Evolutionary conservation across 2,329 filamentous ascomycete genomes (phyloP).

Genomic region (Simplicillium sp.): DNA sequence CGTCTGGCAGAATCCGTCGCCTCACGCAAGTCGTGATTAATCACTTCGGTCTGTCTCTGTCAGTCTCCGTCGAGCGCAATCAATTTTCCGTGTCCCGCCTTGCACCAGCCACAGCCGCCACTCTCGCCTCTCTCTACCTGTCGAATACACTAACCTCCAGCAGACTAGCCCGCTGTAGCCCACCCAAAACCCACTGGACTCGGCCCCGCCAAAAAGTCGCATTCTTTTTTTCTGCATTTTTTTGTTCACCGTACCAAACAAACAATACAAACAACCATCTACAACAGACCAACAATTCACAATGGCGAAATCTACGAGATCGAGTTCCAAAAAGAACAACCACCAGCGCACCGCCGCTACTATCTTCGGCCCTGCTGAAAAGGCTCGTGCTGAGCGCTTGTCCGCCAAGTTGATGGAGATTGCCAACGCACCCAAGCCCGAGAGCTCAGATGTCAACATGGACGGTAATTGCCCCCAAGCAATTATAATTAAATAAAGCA

Average conservation of each 20-base stretch:
- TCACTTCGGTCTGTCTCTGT: no score
- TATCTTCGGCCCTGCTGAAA: conserved; percentile 77
- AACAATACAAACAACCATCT: not conserved
- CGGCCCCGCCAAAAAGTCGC: not conserved
- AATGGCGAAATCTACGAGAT: conserved; percentile 84
- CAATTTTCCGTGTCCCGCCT: no score
- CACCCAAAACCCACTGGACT: not conserved
- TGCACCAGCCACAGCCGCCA: no score
- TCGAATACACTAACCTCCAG: no score
- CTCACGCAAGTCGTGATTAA: no score
- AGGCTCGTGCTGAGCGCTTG: conserved; percentile 70
- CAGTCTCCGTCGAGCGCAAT: no score
- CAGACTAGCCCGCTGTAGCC: no score
- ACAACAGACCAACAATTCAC: conserved; percentile 16
- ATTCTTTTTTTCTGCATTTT: not conserved
- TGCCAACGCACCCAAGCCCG: conserved; percentile 66
- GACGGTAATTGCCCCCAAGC: conserved; percentile 20
- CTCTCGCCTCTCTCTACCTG: no score
- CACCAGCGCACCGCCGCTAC: conserved; percentile 68
- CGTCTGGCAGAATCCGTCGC: no score
- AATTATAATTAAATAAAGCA: not conserved
- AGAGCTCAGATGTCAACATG: conserved; percentile 39
- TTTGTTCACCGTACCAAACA: not conserved
- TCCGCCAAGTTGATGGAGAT: conserved; percentile 79
- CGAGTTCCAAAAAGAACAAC: conserved; percentile 75